Conservation (phyloP, 2,329 filamentous ascomycete species). For the Dendryphion nanum region DNA sequence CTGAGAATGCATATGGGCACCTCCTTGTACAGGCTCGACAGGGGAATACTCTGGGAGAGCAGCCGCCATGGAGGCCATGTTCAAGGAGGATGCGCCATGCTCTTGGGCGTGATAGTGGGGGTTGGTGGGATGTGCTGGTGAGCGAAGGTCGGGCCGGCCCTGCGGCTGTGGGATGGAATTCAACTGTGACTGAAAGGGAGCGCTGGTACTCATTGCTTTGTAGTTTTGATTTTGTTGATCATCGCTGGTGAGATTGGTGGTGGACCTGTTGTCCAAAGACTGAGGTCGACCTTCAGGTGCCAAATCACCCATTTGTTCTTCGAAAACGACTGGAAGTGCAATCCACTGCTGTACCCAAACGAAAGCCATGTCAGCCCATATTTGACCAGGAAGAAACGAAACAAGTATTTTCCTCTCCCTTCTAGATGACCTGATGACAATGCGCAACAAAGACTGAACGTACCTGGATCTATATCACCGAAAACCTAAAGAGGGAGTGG, state of each 20-base stretch:
- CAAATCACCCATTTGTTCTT: conserved; percentile 42
- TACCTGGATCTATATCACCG: conserved; percentile 37
- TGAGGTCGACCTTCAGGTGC: conserved; percentile 29
- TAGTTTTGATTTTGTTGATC: conserved; percentile 18
- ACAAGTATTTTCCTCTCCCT: conserved; percentile 7
- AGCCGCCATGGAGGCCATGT: conserved; percentile 37
- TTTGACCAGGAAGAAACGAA: conserved; percentile 11
- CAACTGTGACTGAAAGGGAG: conserved; percentile 39
- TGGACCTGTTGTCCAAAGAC: conserved; percentile 27
- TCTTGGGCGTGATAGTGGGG: conserved; percentile 26
- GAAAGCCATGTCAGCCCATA: conserved; percentile 43
- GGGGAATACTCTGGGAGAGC: conserved; percentile 37
- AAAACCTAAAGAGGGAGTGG: conserved; percentile 23
- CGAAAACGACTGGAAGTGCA: conserved; percentile 39
- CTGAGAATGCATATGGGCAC: conserved; percentile 19
- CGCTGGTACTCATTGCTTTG: conserved; percentile 22
- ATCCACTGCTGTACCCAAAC: conserved; percentile 46
- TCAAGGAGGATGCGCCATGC: conserved; percentile 26
- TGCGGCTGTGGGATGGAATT: conserved; percentile 30
- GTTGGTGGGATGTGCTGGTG: conserved; percentile 18
- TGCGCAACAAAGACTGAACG: too few species aligned
- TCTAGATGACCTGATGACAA: too few species aligned
- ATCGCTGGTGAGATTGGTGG: conserved; percentile 27
- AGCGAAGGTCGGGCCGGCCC: conserved; percentile 27
- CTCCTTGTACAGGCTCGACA: conserved; percentile 14